Conservation (phyloP, 345 rosid genomes). For the Brassica rapa region DNA sequence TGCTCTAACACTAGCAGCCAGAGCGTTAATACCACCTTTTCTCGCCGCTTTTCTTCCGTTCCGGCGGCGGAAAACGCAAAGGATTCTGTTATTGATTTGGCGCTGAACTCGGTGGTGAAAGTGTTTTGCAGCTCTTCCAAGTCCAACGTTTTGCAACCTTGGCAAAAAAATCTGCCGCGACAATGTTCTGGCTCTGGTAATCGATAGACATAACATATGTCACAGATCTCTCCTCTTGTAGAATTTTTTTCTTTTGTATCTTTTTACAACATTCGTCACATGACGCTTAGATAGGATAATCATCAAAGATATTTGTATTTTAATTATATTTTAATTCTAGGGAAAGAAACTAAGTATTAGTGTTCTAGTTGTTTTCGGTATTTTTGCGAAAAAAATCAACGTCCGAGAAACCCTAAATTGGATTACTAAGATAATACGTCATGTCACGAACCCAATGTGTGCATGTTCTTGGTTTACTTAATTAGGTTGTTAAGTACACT, state of each 20-base stretch:
- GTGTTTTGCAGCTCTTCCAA: slow-evolving; percentile 57
- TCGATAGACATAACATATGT: not conserved
- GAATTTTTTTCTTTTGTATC: too few species aligned
- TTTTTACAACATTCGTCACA: not conserved
- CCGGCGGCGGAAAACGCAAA: not conserved
- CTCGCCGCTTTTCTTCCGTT: not conserved
- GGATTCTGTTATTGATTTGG: slow-evolving; percentile 45
- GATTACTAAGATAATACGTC: not conserved
- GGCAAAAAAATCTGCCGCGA: slow-evolving; percentile 72
- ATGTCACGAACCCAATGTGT: not conserved
- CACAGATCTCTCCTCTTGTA: not conserved
- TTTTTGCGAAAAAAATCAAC: not conserved
- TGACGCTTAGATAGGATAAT: not conserved
- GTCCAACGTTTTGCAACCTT: slow-evolving; percentile 63
- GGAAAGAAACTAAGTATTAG: not conserved
- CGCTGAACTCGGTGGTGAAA: slow-evolving; percentile 73
- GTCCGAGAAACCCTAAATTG: not conserved
- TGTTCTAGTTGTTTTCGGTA: not conserved
- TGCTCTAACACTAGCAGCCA: not conserved
- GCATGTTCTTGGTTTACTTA: not conserved
- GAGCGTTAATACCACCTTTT: not conserved
- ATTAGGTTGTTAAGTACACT: not conserved
- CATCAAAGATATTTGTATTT: not conserved
- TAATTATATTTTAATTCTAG: not conserved
- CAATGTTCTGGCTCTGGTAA: slow-evolving; percentile 70